Conservation (phyloP, 2,329 filamentous ascomycete species). For the Phyllosticta paracitricarpa region DNA sequence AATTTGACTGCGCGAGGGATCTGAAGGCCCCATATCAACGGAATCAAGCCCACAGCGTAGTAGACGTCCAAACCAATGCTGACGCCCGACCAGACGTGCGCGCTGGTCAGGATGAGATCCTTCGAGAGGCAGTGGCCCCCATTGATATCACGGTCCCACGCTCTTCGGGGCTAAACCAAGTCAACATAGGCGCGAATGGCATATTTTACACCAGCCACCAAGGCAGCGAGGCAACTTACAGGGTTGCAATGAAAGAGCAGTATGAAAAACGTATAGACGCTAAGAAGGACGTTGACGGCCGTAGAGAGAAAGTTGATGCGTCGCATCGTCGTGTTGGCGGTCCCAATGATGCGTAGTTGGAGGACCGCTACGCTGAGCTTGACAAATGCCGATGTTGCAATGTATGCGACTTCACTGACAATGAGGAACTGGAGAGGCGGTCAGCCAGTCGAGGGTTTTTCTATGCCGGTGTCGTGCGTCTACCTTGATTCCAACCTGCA, state of each 20-base stretch:
- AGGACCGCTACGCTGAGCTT: constrained; percentile 4
- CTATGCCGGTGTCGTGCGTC: too few species aligned
- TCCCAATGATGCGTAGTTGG: constrained; percentile 4
- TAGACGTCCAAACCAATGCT: constrained; percentile 6
- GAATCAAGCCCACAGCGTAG: constrained; percentile 4
- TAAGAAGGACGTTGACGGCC: background rate
- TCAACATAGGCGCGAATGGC: background rate
- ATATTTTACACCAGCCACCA: too few species aligned
- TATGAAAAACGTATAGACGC: background rate
- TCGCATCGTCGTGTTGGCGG: background rate
- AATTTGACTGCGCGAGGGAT: constrained; percentile 1
- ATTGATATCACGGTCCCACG: background rate
- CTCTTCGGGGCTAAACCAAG: background rate
- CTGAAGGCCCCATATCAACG: constrained; percentile 2
- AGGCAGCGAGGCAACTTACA: background rate
- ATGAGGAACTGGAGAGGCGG: background rate
- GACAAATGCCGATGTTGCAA: background rate
- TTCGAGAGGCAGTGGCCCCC: constrained; percentile 5
- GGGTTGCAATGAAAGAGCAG: constrained; percentile 2
- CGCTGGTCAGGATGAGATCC: background rate
- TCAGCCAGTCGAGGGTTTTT: background rate
- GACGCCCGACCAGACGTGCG: background rate
- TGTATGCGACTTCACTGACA: constrained; percentile 2
- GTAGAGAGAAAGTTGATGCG: background rate
- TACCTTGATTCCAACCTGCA: background rate